Conservation (phyloP, 2,329 filamentous ascomycete genomes). For the Ceratocystis eucalypticola region DNA sequence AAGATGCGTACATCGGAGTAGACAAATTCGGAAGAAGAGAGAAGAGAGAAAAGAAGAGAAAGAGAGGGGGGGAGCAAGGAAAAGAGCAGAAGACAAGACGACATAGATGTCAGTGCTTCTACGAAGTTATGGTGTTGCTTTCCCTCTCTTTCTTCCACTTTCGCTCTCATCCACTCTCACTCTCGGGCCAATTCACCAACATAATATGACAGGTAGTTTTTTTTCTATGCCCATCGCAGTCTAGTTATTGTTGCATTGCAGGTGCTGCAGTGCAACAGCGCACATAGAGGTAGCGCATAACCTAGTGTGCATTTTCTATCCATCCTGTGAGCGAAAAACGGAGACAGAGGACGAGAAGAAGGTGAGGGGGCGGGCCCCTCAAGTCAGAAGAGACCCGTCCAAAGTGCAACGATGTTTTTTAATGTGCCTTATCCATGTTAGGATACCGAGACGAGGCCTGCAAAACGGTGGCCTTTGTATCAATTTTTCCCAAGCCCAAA, state of each 20-base stretch:
- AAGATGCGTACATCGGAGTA: not conserved
- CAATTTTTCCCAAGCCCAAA: not conserved
- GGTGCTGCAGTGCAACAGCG: not conserved
- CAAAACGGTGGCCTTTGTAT: not conserved
- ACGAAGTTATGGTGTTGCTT: not conserved
- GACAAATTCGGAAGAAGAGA: not conserved
- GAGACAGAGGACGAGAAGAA: not conserved
- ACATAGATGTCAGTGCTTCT: not conserved
- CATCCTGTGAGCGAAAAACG: not conserved
- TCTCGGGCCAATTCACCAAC: not conserved
- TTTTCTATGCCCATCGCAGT: not conserved
- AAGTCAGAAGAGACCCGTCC: not conserved
- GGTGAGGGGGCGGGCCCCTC: not conserved
- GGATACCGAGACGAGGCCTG: not conserved
- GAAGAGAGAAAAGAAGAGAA: not conserved
- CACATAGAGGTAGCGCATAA: not conserved
- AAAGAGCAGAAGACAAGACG: not conserved
- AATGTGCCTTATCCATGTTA: not conserved
- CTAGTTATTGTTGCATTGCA: not conserved
- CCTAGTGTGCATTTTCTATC: not conserved
- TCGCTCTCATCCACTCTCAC: not conserved
- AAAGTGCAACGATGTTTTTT: not conserved
- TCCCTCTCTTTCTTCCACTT: not conserved
- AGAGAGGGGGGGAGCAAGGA: not conserved
- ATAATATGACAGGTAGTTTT: not conserved